Evolutionary conservation across 192 early-diverging fungal species (phyloP), one percentile per base, ranked within the genome.

Genomic region (Rhizophlyctis rosea): DNA sequence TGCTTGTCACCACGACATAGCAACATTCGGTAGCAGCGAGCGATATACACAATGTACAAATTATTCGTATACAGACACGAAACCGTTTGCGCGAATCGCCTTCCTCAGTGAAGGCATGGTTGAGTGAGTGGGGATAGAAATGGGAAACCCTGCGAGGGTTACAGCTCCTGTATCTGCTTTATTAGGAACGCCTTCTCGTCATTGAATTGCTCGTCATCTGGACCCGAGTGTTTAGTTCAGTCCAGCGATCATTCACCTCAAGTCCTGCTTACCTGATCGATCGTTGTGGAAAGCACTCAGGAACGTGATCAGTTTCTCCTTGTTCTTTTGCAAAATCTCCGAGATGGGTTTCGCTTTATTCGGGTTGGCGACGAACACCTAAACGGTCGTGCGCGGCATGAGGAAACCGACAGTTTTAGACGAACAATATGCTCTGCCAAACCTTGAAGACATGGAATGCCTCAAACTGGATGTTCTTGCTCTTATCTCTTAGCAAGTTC

Each of bases 361-460:
- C 27, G 96, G 96, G 62, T 98, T 99, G 50, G 96, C 96, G 1
- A 98, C 94, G 82, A 99, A 99, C 35, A 97, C 90, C 91, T 58
- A 28, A 14, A 9, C 36, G 62, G 23, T 64, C 35, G 25, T 27
- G 50, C 24, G 18, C 25, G 56, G 11, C 54, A 16, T 44, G 27
- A 28, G 14, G 25, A 73, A 23, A 56, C 23, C 52, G 25, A 29
- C 24, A 16, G 23, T 14, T 16, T 55, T 33, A 59, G 21, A 73
- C 72, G 48, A 34, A 54, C 16, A 18, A 48, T 48, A n/a, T 18
- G 47, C 47, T 14, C 27, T 59, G n/a, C 24, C 21, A 5, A 62
- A 92, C 91, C 85, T 99, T 99, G 81, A 98, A 99, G 30, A 98
- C 94, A 78, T 99, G 97, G 83, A 99, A 99, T 0, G 97, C 97